Percentiles rank a stretch among this genome's conserved stretches.
These are phyloP conservation scores for Rhodotorula sp. DNA, from an alignment of 1,284 basidiomycete species.

Conservation along the genomic window DNA sequence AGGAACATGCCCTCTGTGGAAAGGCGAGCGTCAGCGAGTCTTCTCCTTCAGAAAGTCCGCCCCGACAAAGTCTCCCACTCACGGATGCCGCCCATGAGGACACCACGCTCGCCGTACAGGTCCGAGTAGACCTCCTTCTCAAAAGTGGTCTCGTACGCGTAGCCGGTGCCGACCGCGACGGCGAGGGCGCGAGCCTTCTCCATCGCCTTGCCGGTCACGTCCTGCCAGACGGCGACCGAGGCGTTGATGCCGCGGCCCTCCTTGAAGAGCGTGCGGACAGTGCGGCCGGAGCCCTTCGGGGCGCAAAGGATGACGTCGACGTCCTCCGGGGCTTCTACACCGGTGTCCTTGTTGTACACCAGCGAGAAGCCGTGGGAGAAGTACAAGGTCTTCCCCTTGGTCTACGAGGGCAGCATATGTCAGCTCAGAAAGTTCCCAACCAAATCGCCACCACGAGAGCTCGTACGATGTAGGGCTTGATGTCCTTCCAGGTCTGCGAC, in stretches of 20 bases:
- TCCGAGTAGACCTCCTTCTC: constrained; percentile 99
- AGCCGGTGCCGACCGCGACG: constrained; percentile 92
- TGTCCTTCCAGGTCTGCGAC: constrained; percentile 83
- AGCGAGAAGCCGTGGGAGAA: constrained; percentile 99
- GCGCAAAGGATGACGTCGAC: constrained; percentile 99
- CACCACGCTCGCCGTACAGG: constrained; percentile 99
- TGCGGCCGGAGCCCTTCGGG: constrained; percentile 97
- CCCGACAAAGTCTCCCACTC: constrained; percentile 48
- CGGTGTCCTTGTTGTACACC: constrained; percentile 96
- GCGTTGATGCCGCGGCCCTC: constrained; percentile 96
- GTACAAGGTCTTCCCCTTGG: constrained; percentile 99
- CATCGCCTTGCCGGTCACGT: constrained; percentile 95
- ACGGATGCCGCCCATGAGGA: constrained; percentile 98
- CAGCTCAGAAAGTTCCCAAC: no score
- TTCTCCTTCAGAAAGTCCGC: constrained; percentile 27
- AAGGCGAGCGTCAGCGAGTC: constrained; percentile 11
- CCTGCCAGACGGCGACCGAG: constrained; percentile 59
- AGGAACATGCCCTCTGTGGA: constrained; percentile 90
- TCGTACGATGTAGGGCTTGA: constrained; percentile 61
- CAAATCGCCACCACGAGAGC: no score
- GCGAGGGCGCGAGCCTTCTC: constrained; percentile 97
- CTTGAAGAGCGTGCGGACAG: constrained; percentile 97
- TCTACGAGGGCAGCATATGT: constrained; percentile 58
- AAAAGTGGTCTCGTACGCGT: constrained; percentile 98
- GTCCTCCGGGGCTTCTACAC: constrained; percentile 85